Evolutionary conservation across 2,329 filamentous ascomycete species (phyloP).

Genomic region (Metarhizium humberi): DNA sequence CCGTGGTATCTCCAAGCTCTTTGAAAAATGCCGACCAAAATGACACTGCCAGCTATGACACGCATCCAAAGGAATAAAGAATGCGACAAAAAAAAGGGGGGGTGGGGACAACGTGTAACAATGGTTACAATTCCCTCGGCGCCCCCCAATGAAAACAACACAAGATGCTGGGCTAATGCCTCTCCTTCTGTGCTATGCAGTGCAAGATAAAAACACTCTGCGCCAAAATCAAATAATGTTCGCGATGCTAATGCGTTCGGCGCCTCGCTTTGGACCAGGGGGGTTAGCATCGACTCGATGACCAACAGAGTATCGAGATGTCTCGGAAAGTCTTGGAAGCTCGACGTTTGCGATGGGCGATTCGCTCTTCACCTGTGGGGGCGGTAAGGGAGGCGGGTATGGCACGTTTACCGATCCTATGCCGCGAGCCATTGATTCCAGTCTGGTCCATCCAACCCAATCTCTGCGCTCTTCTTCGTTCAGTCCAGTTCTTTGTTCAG

Average conservation of each 20-base stretch:
- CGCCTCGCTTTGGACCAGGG: slow-evolving; percentile 16
- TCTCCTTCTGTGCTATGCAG: background rate
- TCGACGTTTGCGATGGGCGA: slow-evolving; percentile 16
- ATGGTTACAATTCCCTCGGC: background rate
- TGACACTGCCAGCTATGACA: slow-evolving; percentile 5
- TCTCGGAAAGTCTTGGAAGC: slow-evolving; percentile 19
- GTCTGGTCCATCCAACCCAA: slow-evolving; percentile 73
- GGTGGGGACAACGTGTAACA: background rate
- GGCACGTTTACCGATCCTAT: slow-evolving; percentile 19
- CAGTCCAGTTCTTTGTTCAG: slow-evolving; percentile 41
- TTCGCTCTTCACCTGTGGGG: slow-evolving; percentile 27
- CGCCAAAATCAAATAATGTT: slow-evolving; percentile 30
- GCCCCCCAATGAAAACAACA: background rate
- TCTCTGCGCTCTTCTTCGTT: slow-evolving; percentile 50
- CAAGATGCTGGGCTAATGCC: background rate
- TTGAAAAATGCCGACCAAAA: slow-evolving; percentile 5
- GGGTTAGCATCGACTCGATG: slow-evolving; percentile 17
- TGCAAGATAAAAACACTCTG: background rate
- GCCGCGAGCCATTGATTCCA: slow-evolving; percentile 43
- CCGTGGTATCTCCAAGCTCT: slow-evolving; percentile 14
- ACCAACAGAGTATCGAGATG: slow-evolving; percentile 20
- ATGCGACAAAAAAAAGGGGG: background rate
- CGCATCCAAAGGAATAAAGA: slow-evolving; percentile 2
- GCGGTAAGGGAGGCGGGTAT: slow-evolving; percentile 20
- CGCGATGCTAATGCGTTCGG: slow-evolving; percentile 22